Conservation (phyloP, 139 green algal genomes). For the Micractinium conductrix region DNA sequence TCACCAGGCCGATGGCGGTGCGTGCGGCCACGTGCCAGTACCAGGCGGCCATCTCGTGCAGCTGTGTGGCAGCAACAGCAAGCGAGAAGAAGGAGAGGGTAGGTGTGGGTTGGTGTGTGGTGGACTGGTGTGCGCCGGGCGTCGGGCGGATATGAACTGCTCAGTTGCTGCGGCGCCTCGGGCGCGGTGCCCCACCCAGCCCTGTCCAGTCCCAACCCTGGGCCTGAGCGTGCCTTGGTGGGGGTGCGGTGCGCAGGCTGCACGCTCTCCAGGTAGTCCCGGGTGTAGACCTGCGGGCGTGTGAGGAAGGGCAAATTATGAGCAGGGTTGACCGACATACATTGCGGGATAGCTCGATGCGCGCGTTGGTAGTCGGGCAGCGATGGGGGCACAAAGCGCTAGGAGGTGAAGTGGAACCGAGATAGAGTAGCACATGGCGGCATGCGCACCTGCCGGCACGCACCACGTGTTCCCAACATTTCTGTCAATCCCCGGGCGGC, state of each 20-base stretch:
- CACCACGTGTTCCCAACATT: too few relatives aligned
- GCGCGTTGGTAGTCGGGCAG: too few relatives aligned
- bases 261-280: slow-evolving; percentile 15
- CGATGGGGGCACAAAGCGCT: too few relatives aligned
- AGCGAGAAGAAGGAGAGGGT: not conserved
- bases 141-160: not conserved
- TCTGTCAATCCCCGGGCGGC: too few relatives aligned
- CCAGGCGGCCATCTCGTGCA: slow-evolving; percentile 18
- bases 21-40: slow-evolving; percentile 20
- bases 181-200: not conserved
- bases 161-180: too few relatives aligned
- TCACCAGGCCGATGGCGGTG: slow-evolving; percentile 4
- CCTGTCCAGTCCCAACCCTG: too few relatives aligned
- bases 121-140: not conserved
- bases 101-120: not conserved
- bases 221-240: not conserved
- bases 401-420: too few relatives aligned
- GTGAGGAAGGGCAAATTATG: not conserved
- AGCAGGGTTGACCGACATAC: too few relatives aligned
- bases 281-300: slow-evolving; percentile 17
- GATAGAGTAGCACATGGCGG: too few relatives aligned
- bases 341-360: too few relatives aligned
- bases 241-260: slow-evolving; percentile 23
- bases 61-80: not conserved
- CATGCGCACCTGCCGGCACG: too few relatives aligned